A percentile compares a stretch with the other conserved stretches of the same genome.
These are phyloP conservation scores for Cladorrhinum sp. DNA, from an alignment of 2,329 filamentous ascomycete species.

Conservation along the genomic window DNA sequence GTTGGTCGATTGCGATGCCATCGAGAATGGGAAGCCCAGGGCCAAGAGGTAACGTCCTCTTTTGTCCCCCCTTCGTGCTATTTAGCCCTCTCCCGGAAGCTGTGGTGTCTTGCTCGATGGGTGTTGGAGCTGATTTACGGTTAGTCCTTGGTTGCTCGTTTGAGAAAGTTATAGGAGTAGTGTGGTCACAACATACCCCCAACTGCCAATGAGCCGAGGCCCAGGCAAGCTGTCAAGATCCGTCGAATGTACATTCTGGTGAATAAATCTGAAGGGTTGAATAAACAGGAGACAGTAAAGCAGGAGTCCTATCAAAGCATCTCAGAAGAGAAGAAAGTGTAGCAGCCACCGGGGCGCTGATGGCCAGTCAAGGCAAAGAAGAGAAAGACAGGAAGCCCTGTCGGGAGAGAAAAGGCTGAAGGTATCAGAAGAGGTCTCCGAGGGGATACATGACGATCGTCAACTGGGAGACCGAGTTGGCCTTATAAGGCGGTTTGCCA, in stretches of 20 bases:
- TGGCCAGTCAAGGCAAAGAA: not conserved
- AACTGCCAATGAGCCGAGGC: slow-evolving; percentile 29
- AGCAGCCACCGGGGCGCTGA: slow-evolving; percentile 27
- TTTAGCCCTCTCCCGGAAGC: slow-evolving; percentile 24
- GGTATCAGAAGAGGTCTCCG: not conserved
- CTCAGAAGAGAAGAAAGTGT: slow-evolving; percentile 3
- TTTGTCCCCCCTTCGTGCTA: slow-evolving; percentile 28
- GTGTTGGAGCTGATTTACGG: slow-evolving; percentile 25
- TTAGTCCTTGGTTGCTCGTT: slow-evolving; percentile 14
- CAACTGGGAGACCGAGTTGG: not conserved
- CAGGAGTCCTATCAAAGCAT: slow-evolving; percentile 20
- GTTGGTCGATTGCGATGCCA: slow-evolving; percentile 33
- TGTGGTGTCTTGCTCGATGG: slow-evolving; percentile 18
- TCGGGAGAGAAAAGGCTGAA: not conserved
- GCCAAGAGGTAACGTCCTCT: slow-evolving; percentile 15
- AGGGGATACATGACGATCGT: not conserved
- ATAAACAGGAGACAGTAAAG: slow-evolving; percentile 6
- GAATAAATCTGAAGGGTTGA: slow-evolving; percentile 4
- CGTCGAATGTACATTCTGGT: slow-evolving; percentile 29
- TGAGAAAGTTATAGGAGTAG: not conserved
- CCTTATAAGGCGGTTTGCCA: not conserved
- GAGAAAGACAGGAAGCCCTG: not conserved
- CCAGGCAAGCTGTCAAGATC: slow-evolving; percentile 30
- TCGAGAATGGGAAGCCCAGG: slow-evolving; percentile 31
- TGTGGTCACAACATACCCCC: slow-evolving; percentile 27